Evolutionary conservation across 805 yeast species (phyloP).

Genomic region (Saturnispora mendoncae): DNA sequence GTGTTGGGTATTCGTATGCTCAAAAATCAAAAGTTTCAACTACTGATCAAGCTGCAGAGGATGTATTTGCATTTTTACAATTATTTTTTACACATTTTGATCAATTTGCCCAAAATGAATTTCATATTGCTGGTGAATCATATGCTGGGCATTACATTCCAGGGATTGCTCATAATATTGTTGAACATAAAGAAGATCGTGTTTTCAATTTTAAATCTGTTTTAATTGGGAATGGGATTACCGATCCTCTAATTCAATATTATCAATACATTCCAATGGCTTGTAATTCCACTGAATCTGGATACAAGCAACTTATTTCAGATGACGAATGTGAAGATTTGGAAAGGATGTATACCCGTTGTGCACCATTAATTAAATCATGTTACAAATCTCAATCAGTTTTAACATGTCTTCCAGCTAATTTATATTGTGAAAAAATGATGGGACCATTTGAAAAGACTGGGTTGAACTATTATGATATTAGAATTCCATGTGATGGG

Average conservation of each 20-base stretch:
- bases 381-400: constrained; percentile 72
- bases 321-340: constrained; percentile 74
- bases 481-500: constrained; percentile 64
- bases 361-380: constrained; percentile 62
- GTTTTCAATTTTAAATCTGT: constrained; percentile 63
- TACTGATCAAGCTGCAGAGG: constrained; percentile 78
- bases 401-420: constrained; percentile 86
- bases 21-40: constrained; percentile 43
- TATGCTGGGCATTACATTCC: constrained; percentile 96
- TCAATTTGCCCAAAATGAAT: constrained; percentile 42
- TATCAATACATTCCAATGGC: constrained; percentile 86
- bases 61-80: constrained; percentile 70
- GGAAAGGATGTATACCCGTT: constrained; percentile 63
- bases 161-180: constrained; percentile 72
- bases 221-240: constrained; percentile 84
- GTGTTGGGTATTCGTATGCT: constrained; percentile 65
- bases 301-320: constrained; percentile 60
- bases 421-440: constrained; percentile 80
- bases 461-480: constrained; percentile 87
- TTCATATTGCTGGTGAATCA: constrained; percentile 90
- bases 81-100: constrained; percentile 71
- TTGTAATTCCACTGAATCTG: constrained; percentile 71
- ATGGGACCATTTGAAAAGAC: constrained; percentile 75
- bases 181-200: constrained; percentile 44
- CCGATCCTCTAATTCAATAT: constrained; percentile 77